A percentile compares a stretch with the other conserved stretches of the same genome.
Conservation (phyloP, 176 grass and related monocot species). For the Oryza longistaminata region DNA sequence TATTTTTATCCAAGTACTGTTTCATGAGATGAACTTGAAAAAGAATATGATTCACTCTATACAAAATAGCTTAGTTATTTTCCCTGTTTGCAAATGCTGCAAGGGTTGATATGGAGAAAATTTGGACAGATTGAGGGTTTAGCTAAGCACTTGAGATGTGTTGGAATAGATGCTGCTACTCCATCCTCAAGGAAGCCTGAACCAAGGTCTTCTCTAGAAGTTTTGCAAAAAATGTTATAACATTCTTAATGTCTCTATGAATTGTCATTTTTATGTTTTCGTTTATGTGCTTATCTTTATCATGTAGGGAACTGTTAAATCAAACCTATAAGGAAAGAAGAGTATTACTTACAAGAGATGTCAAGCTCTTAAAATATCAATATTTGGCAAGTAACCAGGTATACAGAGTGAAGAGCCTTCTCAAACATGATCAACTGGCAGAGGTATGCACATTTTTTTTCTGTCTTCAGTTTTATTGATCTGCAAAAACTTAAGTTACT, state of each 20-base stretch:
- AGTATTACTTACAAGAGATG: constrained; percentile 80
- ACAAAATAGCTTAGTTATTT: neutral
- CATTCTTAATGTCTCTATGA: constrained; percentile 24
- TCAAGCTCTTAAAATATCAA: constrained; percentile 87
- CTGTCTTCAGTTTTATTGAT: neutral
- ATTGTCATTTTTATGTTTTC: neutral
- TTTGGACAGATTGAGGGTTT: constrained; percentile 87
- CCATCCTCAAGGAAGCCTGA: constrained; percentile 83
- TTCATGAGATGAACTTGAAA: neutral
- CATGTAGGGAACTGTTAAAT: constrained; percentile 77
- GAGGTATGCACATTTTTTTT: constrained; percentile 60
- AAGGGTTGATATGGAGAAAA: constrained; percentile 13
- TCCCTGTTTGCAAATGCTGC: constrained; percentile 11
- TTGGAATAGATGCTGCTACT: constrained; percentile 90
- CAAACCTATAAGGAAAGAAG: constrained; percentile 90
- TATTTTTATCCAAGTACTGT: neutral
- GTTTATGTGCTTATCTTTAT: neutral
- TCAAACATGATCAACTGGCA: constrained; percentile 91
- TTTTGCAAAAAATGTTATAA: neutral
- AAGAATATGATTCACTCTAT: constrained; percentile 5
- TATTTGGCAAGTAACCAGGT: constrained; percentile 86
- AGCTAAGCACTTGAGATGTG: constrained; percentile 91
- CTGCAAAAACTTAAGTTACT: constrained; percentile 12
- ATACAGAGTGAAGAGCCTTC: constrained; percentile 85
- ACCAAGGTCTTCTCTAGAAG: constrained; percentile 58